Base-by-base conservation (phyloP, 2,329 filamentous ascomycete species). In the Ophiocordyceps sinensis region DNA sequence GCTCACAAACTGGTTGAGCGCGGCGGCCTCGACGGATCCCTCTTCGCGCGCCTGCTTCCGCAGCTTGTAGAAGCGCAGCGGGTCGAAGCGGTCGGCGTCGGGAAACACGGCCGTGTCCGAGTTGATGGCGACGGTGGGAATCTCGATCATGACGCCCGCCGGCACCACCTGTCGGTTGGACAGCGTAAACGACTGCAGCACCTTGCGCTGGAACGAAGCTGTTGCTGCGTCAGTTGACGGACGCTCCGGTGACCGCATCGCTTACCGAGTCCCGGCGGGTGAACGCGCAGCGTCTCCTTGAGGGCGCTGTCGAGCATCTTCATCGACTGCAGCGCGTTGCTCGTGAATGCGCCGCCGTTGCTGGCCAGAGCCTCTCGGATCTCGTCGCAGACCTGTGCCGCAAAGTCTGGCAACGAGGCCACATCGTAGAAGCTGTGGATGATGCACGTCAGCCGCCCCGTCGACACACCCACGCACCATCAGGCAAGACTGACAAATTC, bases 31-130 rank as follows among this genome's bases (percentile, higher is more conserved):
- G 32, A 35, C 32, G 32, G 32, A n/a, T 14, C 32, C 32, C 9
- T 52, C 52, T 35, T 60, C 42, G 12, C 35, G 58, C 5, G 52
- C 56, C 32, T 55, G 55, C 37, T 67, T 59, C 28, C 64, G 54
- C 28, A 55, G 48, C 2, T 62, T 51, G 10, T 59, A 61, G 42
- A 67, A 73, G 5, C 69, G 61, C 46, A 68, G 68, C 0, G 67
- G 58, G 38, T 71, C 63, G 44, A 66, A 73, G 12, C 43, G 45
- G 10, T 59, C 43, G 2, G 67, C 60, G 12, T 66, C 46, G 2
- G 35, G 35, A 12, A 21, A 21, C 17, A 21, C 2, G 6, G 15
- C 29, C 28, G 35, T 3, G 40, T 41, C 30, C 23, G 10, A 39
- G 34, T 3, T 21, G 17, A 36, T 21, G 7, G 35, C 15, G 17